These are phyloP conservation scores for Fusarium sp. DNA, from an alignment of 2,329 filamentous ascomycete genomes.

Conservation along the genomic window DNA sequence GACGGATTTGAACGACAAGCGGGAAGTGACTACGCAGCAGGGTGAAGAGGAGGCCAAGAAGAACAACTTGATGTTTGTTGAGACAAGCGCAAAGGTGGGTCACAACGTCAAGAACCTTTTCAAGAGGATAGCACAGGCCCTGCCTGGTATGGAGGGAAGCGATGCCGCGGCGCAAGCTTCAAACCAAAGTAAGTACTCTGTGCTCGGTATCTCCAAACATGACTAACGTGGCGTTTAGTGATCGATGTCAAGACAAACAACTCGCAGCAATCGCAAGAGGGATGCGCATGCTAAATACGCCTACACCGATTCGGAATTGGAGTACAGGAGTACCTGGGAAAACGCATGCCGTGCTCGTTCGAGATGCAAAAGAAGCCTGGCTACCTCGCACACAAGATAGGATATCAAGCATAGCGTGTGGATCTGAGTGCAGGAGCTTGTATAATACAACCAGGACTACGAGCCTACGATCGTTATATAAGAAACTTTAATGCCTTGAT, in stretches of 20 bases:
- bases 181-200: conserved; percentile 78
- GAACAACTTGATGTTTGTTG: conserved; percentile 98
- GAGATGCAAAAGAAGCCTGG: conserved; percentile 33
- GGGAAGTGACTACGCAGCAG: conserved; percentile 95
- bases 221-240: conserved; percentile 67
- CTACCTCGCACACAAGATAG: conserved; percentile 43
- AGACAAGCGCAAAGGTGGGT: conserved; percentile 97
- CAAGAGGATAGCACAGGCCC: conserved; percentile 96
- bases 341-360: conserved; percentile 43
- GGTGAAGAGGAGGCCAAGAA: conserved; percentile 98
- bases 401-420: conserved; percentile 53
- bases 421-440: conserved; percentile 52
- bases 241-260: conserved; percentile 91
- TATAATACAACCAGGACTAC: conserved; percentile 54
- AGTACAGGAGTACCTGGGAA: conserved; percentile 46
- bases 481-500: conserved; percentile 48
- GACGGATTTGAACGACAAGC: conserved; percentile 98
- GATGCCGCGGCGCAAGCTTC: conserved; percentile 79
- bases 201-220: neutral
- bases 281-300: conserved; percentile 65
- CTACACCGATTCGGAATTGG: conserved; percentile 37
- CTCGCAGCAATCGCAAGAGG: conserved; percentile 76
- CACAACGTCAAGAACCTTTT: conserved; percentile 99
- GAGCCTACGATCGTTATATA: conserved; percentile 54
- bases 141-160: conserved; percentile 97